Evolutionary conservation across 2,329 filamentous ascomycete species (phyloP), one percentile per base, ranked within the genome.

Genomic region (Aureobasidium vineae): DNA sequence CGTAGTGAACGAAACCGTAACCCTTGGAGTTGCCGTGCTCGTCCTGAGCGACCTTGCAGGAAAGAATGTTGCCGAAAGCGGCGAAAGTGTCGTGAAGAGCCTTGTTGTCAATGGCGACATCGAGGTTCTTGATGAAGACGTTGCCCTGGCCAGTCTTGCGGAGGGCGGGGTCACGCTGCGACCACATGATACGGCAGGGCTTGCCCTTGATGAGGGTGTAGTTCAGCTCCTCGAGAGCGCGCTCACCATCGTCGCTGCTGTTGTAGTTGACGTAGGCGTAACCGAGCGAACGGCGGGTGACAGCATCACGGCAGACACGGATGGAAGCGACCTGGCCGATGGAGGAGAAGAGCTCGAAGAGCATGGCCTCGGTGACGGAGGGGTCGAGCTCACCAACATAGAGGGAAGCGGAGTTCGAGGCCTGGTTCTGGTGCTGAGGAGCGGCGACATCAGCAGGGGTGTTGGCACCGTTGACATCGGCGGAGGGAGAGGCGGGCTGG

Each of bases 241-340:
- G 96, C 86, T 99, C 95, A 75, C 95, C 95, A 79, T 99, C 95
- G 70, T 88, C 80, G 70, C 93, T 96, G 80, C 92, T 94, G 86
- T 98, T 99, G 88, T 98, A 99, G 88, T 99, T 99, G 82, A 99
- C 95, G 81, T 99, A 99, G 80, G 95, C 95, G 80, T 99, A 99
- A 73, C 95, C 95, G 72, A 99, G 92, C 71, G 95, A 99, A 81
- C 95, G 94, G 79, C 95, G 93, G 77, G 95, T 98, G 78, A 99
- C 93, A 70, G 95, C 94, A 78, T 99, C 95, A 83, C 95, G 95
- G 88, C 95, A 99, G 79, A 99, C 95, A 86, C 95, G 95, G 81
- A 99, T 99, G 69, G 95, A 99, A 72, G 95, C 95, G 75, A 99
- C 95, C 76, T 96, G 94, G 74, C 95, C 95, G 77, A 99, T 99